phyloP scores from a whole-genome alignment of 495 filamentous ascomycete genomes.

The Penicillium angulare region DNA sequence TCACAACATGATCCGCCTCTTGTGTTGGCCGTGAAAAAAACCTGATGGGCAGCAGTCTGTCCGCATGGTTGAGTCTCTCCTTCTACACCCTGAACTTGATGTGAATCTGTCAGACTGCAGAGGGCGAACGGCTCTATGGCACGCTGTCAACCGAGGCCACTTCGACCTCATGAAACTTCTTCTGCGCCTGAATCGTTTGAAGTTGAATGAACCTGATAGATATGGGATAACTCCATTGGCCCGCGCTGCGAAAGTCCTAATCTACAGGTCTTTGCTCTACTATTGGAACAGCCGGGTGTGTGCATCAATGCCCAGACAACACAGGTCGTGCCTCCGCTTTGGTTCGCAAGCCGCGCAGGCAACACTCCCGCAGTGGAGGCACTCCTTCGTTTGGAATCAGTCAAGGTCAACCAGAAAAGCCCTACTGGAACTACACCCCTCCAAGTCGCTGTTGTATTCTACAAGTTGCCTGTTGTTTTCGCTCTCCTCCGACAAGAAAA shows the following conservation, averaged over 20 bases:
- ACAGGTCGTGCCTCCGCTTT: not conserved
- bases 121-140: not conserved
- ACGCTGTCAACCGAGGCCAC: not conserved
- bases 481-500: not conserved
- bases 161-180: not conserved
- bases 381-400: not conserved
- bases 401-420: not conserved
- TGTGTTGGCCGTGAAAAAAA: not conserved
- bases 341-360: not conserved
- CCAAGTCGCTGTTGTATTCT: not conserved
- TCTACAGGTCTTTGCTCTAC: not conserved
- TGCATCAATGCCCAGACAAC: not conserved
- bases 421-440: not conserved
- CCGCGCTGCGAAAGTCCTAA: not conserved
- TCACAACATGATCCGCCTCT: not conserved
- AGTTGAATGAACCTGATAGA: not conserved
- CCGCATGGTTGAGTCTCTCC: not conserved
- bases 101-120: not conserved
- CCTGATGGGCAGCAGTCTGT: not conserved
- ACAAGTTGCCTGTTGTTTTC: not conserved
- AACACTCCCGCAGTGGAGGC: not conserved
- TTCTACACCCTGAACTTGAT: not conserved
- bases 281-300: not conserved
- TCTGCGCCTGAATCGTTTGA: not conserved
- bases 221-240: not conserved